phyloP scores from a whole-genome alignment of 2,329 filamentous ascomycete species.

The Phialophora expanda region DNA sequence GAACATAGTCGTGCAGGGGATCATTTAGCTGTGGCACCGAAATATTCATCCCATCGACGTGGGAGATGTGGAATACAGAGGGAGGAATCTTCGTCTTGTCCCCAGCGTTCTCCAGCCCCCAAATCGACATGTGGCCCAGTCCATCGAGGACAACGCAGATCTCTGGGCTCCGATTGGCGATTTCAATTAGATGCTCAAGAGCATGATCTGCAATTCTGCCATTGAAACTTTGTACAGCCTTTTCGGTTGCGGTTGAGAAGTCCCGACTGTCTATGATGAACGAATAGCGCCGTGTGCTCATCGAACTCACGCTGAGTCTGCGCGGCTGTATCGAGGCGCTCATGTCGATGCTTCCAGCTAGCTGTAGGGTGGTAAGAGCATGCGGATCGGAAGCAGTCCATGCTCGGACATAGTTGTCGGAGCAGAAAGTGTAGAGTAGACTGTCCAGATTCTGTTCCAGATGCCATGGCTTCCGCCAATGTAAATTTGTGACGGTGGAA shows the following conservation, averaged over 20 bases:
- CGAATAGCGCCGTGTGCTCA: slow-evolving; percentile 64
- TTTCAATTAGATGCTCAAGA: slow-evolving; percentile 80
- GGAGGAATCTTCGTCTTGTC: slow-evolving; percentile 68
- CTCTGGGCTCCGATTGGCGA: slow-evolving; percentile 84
- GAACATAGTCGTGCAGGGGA: slow-evolving; percentile 62
- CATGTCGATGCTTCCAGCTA: slow-evolving; percentile 83
- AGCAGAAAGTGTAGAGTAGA: slow-evolving; percentile 86
- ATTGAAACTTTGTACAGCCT: slow-evolving; percentile 68
- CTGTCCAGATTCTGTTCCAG: slow-evolving; percentile 80
- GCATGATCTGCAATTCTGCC: slow-evolving; percentile 70
- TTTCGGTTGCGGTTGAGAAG: slow-evolving; percentile 77
- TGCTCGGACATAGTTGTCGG: slow-evolving; percentile 78
- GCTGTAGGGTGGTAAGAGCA: slow-evolving; percentile 71
- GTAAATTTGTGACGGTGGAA: slow-evolving; percentile 74
- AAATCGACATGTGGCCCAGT: slow-evolving; percentile 85
- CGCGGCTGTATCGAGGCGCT: slow-evolving; percentile 69
- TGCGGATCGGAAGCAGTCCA: slow-evolving; percentile 80
- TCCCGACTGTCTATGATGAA: slow-evolving; percentile 84
- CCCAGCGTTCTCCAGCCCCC: slow-evolving; percentile 87
- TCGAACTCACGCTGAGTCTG: slow-evolving; percentile 47
- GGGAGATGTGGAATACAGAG: slow-evolving; percentile 83
- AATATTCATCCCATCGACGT: slow-evolving; percentile 66
- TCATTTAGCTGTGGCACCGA: slow-evolving; percentile 44
- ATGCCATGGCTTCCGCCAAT: slow-evolving; percentile 83
- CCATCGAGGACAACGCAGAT: slow-evolving; percentile 85